Conservation (phyloP, 2,329 filamentous ascomycete genomes). For the Xylaria sp. region DNA sequence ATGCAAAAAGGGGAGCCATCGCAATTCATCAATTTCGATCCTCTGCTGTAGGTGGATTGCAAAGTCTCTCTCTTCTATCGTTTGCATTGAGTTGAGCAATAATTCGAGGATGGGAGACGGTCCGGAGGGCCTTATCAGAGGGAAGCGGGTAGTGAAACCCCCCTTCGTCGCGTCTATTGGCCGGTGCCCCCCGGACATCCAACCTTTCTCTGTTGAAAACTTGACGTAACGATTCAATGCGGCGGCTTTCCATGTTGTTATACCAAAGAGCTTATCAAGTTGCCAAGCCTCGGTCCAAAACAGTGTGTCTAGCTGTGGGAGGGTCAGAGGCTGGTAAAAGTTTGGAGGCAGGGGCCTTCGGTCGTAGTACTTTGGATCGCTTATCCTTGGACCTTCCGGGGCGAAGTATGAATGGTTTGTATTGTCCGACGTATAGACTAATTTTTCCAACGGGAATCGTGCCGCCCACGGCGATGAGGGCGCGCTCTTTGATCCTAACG, state of each 20-base stretch:
- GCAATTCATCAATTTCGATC: slow-evolving; percentile 22
- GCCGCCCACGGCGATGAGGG: slow-evolving; percentile 28
- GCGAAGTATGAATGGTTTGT: slow-evolving; percentile 19
- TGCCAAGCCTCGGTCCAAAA: slow-evolving; percentile 3
- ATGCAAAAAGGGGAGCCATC: slow-evolving; percentile 18
- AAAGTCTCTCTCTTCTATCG: slow-evolving; percentile 3
- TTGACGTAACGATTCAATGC: slow-evolving; percentile 5
- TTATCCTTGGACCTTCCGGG: slow-evolving; percentile 5
- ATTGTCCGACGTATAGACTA: neutral
- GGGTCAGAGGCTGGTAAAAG: neutral
- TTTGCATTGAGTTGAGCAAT: too few relatives aligned
- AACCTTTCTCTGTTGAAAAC: neutral
- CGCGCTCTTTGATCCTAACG: neutral
- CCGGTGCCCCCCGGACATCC: slow-evolving; percentile 16
- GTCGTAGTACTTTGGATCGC: slow-evolving; percentile 29
- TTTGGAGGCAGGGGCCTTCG: neutral
- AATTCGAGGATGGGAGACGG: neutral
- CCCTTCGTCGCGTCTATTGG: neutral
- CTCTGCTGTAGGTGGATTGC: slow-evolving; percentile 11
- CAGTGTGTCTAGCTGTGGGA: neutral
- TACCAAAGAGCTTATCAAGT: neutral
- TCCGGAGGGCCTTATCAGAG: neutral
- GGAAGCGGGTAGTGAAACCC: neutral
- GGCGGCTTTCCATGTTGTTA: slow-evolving; percentile 9
- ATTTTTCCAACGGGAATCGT: neutral